Conservation (phyloP, 2,329 filamentous ascomycete species). For the Penicillium crustosum region DNA sequence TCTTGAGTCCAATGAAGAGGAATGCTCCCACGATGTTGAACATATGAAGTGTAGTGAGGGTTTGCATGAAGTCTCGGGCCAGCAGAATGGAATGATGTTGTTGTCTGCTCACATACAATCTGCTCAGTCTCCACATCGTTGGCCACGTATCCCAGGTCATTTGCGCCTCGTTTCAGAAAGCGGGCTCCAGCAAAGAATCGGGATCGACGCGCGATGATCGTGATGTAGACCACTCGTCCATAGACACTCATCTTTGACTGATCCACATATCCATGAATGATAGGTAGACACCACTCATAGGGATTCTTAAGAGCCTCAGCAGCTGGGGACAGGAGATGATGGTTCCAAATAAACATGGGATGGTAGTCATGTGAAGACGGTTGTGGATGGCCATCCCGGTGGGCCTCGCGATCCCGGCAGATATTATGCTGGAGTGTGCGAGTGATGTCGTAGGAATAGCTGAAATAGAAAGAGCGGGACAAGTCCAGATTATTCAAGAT, state of each 20-base stretch:
- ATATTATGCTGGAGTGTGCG: conserved; percentile 91
- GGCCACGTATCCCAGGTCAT: conserved; percentile 91
- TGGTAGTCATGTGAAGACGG: conserved; percentile 78
- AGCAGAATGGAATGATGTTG: conserved; percentile 92
- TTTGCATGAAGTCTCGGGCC: conserved; percentile 82
- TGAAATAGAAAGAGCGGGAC: conserved; percentile 93
- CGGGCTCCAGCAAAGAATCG: conserved; percentile 91
- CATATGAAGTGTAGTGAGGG: conserved; percentile 90
- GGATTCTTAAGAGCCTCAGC: conserved; percentile 69
- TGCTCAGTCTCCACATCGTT: conserved; percentile 99
- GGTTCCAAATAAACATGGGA: conserved; percentile 98
- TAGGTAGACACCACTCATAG: conserved; percentile 93
- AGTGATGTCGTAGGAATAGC: conserved; percentile 96
- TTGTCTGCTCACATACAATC: conserved; percentile 91
- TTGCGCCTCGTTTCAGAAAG: conserved; percentile 91
- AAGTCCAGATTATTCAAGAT: conserved; percentile 91
- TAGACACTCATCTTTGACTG: conserved; percentile 84
- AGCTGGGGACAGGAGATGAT: conserved; percentile 79
- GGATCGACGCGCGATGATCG: conserved; percentile 87
- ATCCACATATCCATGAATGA: conserved; percentile 95
- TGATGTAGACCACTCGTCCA: conserved; percentile 84
- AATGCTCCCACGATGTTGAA: conserved; percentile 95
- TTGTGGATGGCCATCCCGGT: conserved; percentile 64
- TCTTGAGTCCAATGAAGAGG: conserved; percentile 98
- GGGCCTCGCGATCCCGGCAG: conserved; percentile 69